A percentile compares a stretch with the other conserved stretches of the same genome.
Evolutionary conservation across 345 rosid genomes (phyloP).

Genomic region (Conringia planisiliqua): DNA sequence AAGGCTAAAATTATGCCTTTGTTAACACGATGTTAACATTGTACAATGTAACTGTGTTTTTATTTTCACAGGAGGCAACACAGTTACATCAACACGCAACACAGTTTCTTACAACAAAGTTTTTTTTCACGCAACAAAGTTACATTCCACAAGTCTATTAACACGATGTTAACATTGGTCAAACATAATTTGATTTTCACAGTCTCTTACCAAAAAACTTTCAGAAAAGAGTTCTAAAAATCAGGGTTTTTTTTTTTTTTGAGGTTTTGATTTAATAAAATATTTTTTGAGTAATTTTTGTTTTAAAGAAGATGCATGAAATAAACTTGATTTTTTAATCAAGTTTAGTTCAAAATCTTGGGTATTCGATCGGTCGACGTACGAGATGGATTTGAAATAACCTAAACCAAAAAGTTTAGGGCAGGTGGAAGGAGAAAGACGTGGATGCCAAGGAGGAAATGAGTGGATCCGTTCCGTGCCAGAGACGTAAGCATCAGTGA

Average conservation of each 20-base stretch:
- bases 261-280: not conserved
- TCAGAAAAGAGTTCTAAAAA: not conserved
- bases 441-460: not conserved
- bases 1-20: too few relatives aligned
- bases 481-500: not conserved
- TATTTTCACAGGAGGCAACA: too few relatives aligned
- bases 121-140: too few relatives aligned
- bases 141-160: too few relatives aligned
- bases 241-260: not conserved
- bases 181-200: not conserved
- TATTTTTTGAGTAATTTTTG: not conserved
- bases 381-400: not conserved
- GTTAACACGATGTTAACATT: too few relatives aligned
- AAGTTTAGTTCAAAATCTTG: not conserved
- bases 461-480: too few relatives aligned
- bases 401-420: not conserved
- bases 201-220: not conserved
- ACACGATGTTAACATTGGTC: too few relatives aligned
- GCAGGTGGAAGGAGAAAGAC: not conserved
- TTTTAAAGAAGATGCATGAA: not conserved
- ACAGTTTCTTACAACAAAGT: too few relatives aligned
- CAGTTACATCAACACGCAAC: too few relatives aligned
- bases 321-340: not conserved
- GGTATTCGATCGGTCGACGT: not conserved
- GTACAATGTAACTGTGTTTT: too few relatives aligned